Evolutionary conservation across 2,329 filamentous ascomycete genomes (phyloP).

Genomic region (Exophiala lecanii-corni): DNA sequence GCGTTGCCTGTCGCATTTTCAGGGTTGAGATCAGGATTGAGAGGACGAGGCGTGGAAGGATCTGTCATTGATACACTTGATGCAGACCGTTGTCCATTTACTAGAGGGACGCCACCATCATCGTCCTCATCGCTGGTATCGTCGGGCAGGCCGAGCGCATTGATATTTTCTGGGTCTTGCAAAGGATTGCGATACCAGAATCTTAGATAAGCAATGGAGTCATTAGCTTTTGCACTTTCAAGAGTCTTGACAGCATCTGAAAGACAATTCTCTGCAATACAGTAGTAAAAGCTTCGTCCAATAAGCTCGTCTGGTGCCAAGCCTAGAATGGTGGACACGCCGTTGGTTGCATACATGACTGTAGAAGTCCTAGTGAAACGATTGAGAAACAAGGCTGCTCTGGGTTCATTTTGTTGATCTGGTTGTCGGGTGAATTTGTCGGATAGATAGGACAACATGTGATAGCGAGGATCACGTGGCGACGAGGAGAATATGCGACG

Average conservation of each 20-base stretch:
- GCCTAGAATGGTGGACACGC: conserved; percentile 70
- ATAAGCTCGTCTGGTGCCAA: conserved; percentile 64
- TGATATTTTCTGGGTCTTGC: conserved; percentile 48
- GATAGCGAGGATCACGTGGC: conserved; percentile 76
- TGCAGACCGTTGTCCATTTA: conserved; percentile 26
- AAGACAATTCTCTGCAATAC: conserved; percentile 73
- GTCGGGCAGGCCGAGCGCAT: conserved; percentile 40
- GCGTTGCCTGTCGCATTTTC: neutral
- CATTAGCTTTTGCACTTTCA: conserved; percentile 82
- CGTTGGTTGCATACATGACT: conserved; percentile 81
- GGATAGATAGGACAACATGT: conserved; percentile 82
- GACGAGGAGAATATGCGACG: conserved; percentile 76
- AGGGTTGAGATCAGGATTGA: neutral
- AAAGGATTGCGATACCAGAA: conserved; percentile 79
- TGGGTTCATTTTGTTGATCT: conserved; percentile 57
- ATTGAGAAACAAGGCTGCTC: conserved; percentile 80
- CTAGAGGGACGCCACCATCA: conserved; percentile 44
- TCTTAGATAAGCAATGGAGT: conserved; percentile 83
- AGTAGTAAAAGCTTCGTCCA: conserved; percentile 80
- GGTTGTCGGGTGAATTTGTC: conserved; percentile 62
- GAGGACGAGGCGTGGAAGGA: conserved; percentile 13
- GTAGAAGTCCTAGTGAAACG: conserved; percentile 77
- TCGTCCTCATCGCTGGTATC: conserved; percentile 46
- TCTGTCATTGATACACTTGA: conserved; percentile 36
- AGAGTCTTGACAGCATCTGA: conserved; percentile 71